Base-by-base conservation (phyloP, 2,329 filamentous ascomycete species). In the Aspergillus melleus region DNA sequence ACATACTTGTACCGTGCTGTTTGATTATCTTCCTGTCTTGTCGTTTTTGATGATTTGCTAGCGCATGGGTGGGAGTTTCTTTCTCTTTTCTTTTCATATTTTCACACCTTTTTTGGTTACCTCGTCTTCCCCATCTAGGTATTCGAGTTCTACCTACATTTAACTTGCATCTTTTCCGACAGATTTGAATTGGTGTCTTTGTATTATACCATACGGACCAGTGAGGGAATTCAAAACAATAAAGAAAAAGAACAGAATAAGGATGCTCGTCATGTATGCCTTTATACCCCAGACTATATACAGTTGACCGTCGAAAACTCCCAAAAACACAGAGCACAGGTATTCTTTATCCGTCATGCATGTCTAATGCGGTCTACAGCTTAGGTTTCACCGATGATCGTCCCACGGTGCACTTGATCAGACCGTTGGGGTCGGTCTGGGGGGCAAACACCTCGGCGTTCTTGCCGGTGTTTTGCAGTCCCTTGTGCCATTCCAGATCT, bases 401-500 rank as follows among this genome's bases (percentile, higher is more conserved):
- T 32, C 68, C 73, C 53, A 99, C 92, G 59, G 92, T 92, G 80
- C 93, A 96, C 75, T 96, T 90, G 79, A 99, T 99, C 62, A 99
- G 85, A 29, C 95, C 95, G 73, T 98, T 99, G 58, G 95, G 95
- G 65, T 91, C 88, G 11, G 90, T 90, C 77, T 98, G 95, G 3
- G 95, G 95, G 29, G 91, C 93, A 71, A 95, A 97, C 20, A 99
- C 94, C 74, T 97, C 93, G 55, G 95, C 95, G 71, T 99, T 90
- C 77, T 91, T 90, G 77, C 95, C 95, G 0, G 91, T 96, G 80
- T 99, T 99, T 83, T 96, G 91, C 67, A 93, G 76, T 30, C 89
- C 92, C 77, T 98, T 96, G 84, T 96, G 91, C 95, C 95, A 99
- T 79, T 90, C 94, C 72, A 99, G 80, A 74, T 98, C 94, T 94